Evolutionary conservation across 2,329 filamentous ascomycete genomes (phyloP).

Genomic region (Diplodia seriata): DNA sequence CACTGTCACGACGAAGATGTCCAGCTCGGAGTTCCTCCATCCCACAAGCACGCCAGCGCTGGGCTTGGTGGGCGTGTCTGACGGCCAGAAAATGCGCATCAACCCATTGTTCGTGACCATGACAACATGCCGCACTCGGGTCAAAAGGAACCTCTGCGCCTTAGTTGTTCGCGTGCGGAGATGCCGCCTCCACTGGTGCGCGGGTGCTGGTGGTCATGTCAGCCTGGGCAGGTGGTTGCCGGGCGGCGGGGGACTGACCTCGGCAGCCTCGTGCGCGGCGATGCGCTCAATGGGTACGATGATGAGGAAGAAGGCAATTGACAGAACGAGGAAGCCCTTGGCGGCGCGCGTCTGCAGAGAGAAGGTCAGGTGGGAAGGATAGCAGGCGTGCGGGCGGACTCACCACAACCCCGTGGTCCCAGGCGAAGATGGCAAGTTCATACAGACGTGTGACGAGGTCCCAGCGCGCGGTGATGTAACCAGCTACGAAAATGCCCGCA

Average conservation of each 20-base stretch:
- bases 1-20: constrained; percentile 88
- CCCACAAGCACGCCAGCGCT: constrained; percentile 87
- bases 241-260: constrained; percentile 66
- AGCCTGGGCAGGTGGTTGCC: constrained; percentile 28
- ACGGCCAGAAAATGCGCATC: constrained; percentile 99
- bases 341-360: constrained; percentile 75
- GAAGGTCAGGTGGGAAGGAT: not conserved
- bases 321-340: constrained; percentile 83
- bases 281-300: constrained; percentile 84
- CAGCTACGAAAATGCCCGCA: constrained; percentile 97
- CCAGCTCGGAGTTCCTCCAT: constrained; percentile 90
- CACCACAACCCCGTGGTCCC: constrained; percentile 98
- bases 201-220: constrained; percentile 69
- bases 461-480: constrained; percentile 99
- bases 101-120: constrained; percentile 78
- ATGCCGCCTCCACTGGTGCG: constrained; percentile 78
- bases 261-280: constrained; percentile 76
- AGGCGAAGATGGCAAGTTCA: constrained; percentile 96
- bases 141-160: constrained; percentile 93
- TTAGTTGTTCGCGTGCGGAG: constrained; percentile 93
- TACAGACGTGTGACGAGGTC: constrained; percentile 96
- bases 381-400: constrained; percentile 45
- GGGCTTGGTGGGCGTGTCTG: constrained; percentile 76
- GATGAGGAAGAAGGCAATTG: constrained; percentile 82
- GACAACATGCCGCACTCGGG: constrained; percentile 60